phyloP scores from a whole-genome alignment of 768 basidiomycete genomes.

The Termitomyces sp. region DNA sequence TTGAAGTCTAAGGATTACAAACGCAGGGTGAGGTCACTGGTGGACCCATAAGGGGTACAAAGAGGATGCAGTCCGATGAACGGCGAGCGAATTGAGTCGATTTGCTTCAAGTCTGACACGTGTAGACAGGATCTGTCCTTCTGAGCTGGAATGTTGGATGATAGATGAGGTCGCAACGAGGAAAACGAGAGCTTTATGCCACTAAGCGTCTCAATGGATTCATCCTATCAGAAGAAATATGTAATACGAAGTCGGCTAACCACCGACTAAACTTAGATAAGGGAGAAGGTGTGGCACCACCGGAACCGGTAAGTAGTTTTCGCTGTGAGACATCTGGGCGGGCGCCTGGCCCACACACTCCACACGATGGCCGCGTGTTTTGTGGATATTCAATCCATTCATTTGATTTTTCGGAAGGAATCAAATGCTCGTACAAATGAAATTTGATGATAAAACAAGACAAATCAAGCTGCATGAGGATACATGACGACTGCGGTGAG shows the following conservation, averaged over 20 bases:
- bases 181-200: background rate
- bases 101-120: background rate
- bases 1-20: background rate
- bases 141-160: background rate
- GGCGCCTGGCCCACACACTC: background rate
- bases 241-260: background rate
- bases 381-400: background rate
- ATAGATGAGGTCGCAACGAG: background rate
- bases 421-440: slow-evolving; percentile 3
- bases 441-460: slow-evolving; percentile 6
- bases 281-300: no score
- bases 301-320: no score
- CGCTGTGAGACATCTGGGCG: background rate
- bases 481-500: slow-evolving; percentile 8
- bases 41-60: background rate
- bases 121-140: background rate
- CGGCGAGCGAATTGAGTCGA: background rate
- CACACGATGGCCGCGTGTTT: background rate
- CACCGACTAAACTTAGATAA: no score
- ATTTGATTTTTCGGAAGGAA: background rate
- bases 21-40: background rate
- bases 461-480: slow-evolving; percentile 9
- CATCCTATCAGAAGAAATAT: background rate
- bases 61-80: no score
- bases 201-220: background rate